These are phyloP conservation scores for Grigorovia humatica DNA, from an alignment of 805 yeast genomes.

Conservation along the genomic window DNA sequence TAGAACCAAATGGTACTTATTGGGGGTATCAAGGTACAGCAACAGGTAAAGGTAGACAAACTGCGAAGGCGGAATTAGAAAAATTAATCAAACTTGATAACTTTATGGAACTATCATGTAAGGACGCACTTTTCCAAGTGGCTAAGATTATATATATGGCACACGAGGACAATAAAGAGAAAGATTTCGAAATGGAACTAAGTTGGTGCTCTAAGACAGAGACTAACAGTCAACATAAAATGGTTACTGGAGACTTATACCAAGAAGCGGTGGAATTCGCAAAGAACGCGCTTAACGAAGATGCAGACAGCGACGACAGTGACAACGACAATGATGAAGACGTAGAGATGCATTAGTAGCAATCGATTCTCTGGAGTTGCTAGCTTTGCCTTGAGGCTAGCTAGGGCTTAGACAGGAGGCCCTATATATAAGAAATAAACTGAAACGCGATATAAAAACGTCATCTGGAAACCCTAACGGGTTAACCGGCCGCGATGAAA, in stretches of 20 bases:
- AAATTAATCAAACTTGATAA: slow-evolving; percentile 55
- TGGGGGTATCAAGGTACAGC: slow-evolving; percentile 99
- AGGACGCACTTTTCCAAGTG: slow-evolving; percentile 85
- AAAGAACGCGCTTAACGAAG: slow-evolving; percentile 50
- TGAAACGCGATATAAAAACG: neutral
- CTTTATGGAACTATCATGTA: slow-evolving; percentile 39
- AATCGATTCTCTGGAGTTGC: no score
- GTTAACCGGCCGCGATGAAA: neutral
- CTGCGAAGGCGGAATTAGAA: slow-evolving; percentile 95
- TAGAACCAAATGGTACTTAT: slow-evolving; percentile 92
- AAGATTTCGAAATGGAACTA: slow-evolving; percentile 90
- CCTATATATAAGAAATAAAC: no score
- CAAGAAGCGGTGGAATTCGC: slow-evolving; percentile 80
- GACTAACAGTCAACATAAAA: slow-evolving; percentile 70
- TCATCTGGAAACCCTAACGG: neutral
- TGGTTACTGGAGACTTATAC: slow-evolving; percentile 68
- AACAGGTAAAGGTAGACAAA: slow-evolving; percentile 95
- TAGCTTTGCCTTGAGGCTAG: no score
- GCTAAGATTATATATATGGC: slow-evolving; percentile 89
- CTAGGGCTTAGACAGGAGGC: no score
- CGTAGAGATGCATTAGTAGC: neutral
- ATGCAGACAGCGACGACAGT: slow-evolving; percentile 16
- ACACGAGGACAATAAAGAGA: slow-evolving; percentile 96
- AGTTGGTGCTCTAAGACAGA: slow-evolving; percentile 75
- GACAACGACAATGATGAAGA: slow-evolving; percentile 11